These are phyloP conservation scores for Juncus effusus DNA, from an alignment of 176 grass and related monocot genomes.

Conservation along the genomic window DNA sequence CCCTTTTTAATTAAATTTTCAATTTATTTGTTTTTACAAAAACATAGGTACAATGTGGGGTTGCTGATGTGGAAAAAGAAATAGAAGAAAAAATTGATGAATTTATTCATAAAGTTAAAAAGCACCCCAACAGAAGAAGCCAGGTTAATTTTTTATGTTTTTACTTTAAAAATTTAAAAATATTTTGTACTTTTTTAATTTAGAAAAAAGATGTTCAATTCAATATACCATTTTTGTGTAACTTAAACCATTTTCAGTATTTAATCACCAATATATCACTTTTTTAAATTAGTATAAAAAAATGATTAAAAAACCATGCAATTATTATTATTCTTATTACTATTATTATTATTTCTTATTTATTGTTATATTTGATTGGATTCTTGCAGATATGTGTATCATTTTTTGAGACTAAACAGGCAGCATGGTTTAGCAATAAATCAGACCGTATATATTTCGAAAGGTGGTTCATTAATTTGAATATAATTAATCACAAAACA, in stretches of 20 bases:
- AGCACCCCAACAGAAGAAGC: slow-evolving; percentile 36
- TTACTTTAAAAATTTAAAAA: too few relatives aligned
- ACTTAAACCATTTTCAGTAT: background rate
- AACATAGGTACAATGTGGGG: slow-evolving; percentile 37
- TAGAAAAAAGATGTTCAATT: too few relatives aligned
- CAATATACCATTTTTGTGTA: background rate
- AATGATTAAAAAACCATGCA: too few relatives aligned
- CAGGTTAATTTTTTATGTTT: slow-evolving; percentile 22
- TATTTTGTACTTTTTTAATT: background rate
- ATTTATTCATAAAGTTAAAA: slow-evolving; percentile 35
- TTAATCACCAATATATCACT: background rate
- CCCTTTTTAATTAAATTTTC: slow-evolving; percentile 10
- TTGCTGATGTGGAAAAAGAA: slow-evolving; percentile 37
- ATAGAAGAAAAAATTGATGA: slow-evolving; percentile 45
- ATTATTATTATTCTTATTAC: too few relatives aligned
- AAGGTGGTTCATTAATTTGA: slow-evolving; percentile 41
- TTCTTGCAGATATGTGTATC: slow-evolving; percentile 36
- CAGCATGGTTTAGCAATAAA: slow-evolving; percentile 34
- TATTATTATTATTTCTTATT: too few relatives aligned
- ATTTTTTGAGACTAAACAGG: slow-evolving; percentile 38
- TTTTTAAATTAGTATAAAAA: background rate
- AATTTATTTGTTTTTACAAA: background rate
- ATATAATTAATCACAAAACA: slow-evolving; percentile 32
- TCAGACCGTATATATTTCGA: slow-evolving; percentile 36
- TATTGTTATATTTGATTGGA: slow-evolving; percentile 12